A percentile compares a stretch with the other conserved stretches of the same genome.
Conservation (phyloP, 176 grass and related monocot species). For the Oropetium thomaeum region DNA sequence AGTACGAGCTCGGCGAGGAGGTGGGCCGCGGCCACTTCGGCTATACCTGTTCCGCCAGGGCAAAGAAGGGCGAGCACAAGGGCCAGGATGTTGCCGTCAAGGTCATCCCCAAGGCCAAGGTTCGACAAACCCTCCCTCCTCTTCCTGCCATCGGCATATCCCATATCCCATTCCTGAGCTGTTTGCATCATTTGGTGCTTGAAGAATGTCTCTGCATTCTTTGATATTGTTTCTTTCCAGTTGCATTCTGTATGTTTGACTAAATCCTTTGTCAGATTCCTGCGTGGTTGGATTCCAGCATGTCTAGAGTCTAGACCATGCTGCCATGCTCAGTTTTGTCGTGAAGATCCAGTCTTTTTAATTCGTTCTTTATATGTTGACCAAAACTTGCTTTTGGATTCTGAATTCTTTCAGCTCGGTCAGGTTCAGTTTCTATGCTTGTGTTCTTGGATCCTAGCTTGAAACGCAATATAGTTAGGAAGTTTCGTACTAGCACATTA, state of each 20-base stretch:
- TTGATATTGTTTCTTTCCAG: not conserved
- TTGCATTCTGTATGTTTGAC: conserved; percentile 39
- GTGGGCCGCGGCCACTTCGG: conserved; percentile 96
- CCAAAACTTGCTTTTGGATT: conserved; percentile 29
- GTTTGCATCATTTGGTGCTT: conserved; percentile 28
- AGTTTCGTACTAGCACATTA: not conserved
- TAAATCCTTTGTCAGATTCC: conserved; percentile 6
- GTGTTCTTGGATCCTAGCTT: conserved; percentile 18
- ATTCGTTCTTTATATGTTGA: conserved; percentile 43
- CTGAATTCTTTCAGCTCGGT: conserved; percentile 26
- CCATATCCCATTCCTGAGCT: conserved; percentile 16
- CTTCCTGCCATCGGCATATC: conserved; percentile 15
- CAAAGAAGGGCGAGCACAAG: conserved; percentile 95
- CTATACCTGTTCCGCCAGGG: conserved; percentile 89
- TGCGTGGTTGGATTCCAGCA: conserved; percentile 32
- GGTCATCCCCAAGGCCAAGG: conserved; percentile 97
- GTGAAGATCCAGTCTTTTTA: conserved; percentile 47
- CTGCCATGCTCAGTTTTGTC: conserved; percentile 40
- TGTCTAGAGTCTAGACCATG: conserved; percentile 37
- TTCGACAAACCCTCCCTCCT: conserved; percentile 16
- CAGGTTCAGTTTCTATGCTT: conserved; percentile 3
- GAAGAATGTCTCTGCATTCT: conserved; percentile 17
- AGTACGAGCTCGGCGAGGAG: conserved; percentile 92
- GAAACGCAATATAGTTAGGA: not conserved
- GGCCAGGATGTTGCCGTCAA: conserved; percentile 96